Evolutionary conservation across 225 moss, liverwort and hornwort genomes (phyloP).

Genomic region (Pleurozium schreberi): DNA sequence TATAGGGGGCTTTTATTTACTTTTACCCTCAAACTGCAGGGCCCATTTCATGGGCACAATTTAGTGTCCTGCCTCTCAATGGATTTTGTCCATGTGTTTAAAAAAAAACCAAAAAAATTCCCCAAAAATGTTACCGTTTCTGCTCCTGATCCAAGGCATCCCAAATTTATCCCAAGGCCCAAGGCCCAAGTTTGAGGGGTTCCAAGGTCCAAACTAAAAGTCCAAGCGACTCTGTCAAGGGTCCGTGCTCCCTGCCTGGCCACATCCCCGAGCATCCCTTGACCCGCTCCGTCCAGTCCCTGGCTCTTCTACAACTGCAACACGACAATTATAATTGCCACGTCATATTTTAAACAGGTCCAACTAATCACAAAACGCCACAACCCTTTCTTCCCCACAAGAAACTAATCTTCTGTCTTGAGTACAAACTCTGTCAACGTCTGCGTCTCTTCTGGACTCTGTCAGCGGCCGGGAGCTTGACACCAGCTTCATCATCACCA

Average conservation of each 20-base stretch:
- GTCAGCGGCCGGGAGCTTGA: background rate
- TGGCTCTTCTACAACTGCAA: too few species aligned
- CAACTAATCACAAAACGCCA: background rate
- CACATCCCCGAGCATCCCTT: background rate
- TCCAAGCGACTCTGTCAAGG: background rate
- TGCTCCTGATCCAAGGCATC: background rate
- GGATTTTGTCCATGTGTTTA: too few species aligned
- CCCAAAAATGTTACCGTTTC: background rate
- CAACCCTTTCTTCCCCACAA: background rate
- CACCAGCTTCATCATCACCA: background rate
- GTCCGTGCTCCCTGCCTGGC: background rate
- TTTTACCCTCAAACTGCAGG: too few species aligned
- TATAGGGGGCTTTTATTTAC: too few species aligned
- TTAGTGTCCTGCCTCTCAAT: too few species aligned
- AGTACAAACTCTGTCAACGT: background rate
- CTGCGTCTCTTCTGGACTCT: background rate
- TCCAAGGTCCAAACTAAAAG: background rate
- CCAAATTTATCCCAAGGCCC: background rate
- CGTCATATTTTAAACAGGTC: background rate
- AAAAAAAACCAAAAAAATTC: too few species aligned
- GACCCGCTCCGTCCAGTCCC: background rate
- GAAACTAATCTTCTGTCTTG: too few species aligned
- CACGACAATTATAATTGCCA: background rate
- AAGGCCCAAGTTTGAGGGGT: background rate
- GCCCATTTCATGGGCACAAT: too few species aligned